Evolutionary conservation across 257 asterid species (phyloP), one percentile per base, ranked within the genome.

Genomic region (Fraxinus pennsylvanica): DNA sequence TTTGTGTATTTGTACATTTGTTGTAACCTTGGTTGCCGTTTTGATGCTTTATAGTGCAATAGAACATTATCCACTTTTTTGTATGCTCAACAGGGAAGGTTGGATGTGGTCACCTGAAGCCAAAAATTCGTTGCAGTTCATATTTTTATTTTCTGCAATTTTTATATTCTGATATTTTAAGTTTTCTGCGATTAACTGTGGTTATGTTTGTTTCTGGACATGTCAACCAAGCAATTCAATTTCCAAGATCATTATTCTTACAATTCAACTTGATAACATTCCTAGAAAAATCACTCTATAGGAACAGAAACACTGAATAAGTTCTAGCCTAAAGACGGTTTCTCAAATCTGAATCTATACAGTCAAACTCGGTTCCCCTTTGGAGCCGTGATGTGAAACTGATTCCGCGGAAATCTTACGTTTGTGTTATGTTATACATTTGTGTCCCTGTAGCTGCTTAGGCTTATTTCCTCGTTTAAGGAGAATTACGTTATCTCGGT

Each of bases 401-500:
- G 52, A 69, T 30, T 59, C 22, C 75, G 67, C 21, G 17, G 38
- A 68, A 6, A 47, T 36, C 72, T 33, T 71, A 69, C n/a, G 29
- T 74, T 80, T 79, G 71, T 25, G 43, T 32, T 66, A 78, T 33
- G 54, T 68, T 66, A 27, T 68, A 77, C 68, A 86, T 59, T 67
- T 65, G 27, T 74, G 52, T 4, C 74, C 25, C 79, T 71, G 67
- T 72, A 17, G 22, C n/a, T 27, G 10, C 38, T 57, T 66, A 59
- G 68, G 76, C 73, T 74, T 39, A 61, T 41, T 52, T 22, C n/a
- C 10, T 35, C 12, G 13, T 38, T 52, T 25, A 35, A n/a, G 25
- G 27, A 41, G 32, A 68, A 19, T 50, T 72, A 22, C 14, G 54
- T 92, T 87, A 94, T 78, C 98, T 84, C 17, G 98, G 98, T 15